phyloP scores from a whole-genome alignment of 2,329 filamentous ascomycete species.

The Exophiala phaeomuriformis region DNA sequence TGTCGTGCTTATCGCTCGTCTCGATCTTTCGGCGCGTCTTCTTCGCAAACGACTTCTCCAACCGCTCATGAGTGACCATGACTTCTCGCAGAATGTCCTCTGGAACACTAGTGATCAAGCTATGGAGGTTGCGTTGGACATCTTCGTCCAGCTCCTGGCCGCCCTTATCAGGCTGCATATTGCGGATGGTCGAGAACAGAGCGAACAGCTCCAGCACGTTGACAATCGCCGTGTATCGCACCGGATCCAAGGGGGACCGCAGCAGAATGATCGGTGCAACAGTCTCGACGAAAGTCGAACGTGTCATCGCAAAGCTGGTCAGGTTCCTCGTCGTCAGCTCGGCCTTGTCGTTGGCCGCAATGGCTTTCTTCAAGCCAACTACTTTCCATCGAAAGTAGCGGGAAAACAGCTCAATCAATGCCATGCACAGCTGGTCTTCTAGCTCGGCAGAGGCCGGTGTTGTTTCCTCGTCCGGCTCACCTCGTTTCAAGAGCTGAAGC shows the following conservation, averaged over 20 bases:
- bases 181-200: conserved; percentile 66
- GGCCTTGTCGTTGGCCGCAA: conserved; percentile 48
- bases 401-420: conserved; percentile 66
- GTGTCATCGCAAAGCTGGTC: conserved; percentile 57
- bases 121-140: conserved; percentile 50
- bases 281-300: conserved; percentile 46
- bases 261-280: conserved; percentile 45
- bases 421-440: conserved; percentile 70
- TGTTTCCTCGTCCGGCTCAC: conserved; percentile 54
- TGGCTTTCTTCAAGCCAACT: conserved; percentile 49
- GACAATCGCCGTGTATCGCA: conserved; percentile 68
- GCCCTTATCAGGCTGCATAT: conserved; percentile 32
- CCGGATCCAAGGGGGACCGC: conserved; percentile 62
- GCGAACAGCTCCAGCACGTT: conserved; percentile 75
- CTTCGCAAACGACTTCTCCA: conserved; percentile 72
- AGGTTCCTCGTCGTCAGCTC: conserved; percentile 58
- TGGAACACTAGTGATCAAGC: conserved; percentile 63
- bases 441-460: conserved; percentile 65
- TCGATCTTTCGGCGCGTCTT: conserved; percentile 43
- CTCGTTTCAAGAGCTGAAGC: conserved; percentile 65
- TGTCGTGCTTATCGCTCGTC: conserved; percentile 1
- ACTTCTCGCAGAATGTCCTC: conserved; percentile 58
- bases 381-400: conserved; percentile 98
- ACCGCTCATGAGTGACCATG: conserved; percentile 66
- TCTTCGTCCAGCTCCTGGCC: conserved; percentile 33